Conservation (phyloP, 2,329 filamentous ascomycete genomes). For the Alternaria gaisen region DNA sequence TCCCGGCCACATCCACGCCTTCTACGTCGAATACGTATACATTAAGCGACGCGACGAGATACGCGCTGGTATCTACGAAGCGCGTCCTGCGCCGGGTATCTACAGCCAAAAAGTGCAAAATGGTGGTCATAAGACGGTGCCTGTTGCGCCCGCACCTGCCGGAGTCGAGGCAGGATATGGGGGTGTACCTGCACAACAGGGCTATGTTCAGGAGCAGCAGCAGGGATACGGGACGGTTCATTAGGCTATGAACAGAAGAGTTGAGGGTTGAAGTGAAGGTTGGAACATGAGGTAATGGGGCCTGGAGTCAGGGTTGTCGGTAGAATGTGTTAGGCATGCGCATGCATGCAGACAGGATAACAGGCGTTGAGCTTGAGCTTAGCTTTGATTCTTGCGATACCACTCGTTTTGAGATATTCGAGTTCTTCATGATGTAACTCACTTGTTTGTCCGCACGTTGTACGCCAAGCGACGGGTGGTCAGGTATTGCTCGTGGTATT, state of each 20-base stretch:
- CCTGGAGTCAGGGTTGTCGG: not conserved
- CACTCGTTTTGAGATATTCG: not conserved
- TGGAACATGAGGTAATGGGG: not conserved
- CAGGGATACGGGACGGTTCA: constrained; percentile 22
- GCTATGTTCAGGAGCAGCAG: constrained; percentile 15
- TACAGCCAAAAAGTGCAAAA: constrained; percentile 77
- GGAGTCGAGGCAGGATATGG: constrained; percentile 11
- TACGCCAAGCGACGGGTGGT: not conserved
- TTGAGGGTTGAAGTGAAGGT: not conserved
- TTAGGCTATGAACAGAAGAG: not conserved
- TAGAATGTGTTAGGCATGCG: not conserved
- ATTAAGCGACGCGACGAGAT: constrained; percentile 75
- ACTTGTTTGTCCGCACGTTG: not conserved
- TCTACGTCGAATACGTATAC: constrained; percentile 85
- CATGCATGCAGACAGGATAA: not conserved
- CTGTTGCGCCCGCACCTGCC: not conserved
- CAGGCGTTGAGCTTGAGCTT: not conserved
- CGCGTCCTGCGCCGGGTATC: constrained; percentile 70
- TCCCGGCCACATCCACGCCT: constrained; percentile 79
- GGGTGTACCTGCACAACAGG: constrained; percentile 15
- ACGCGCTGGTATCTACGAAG: constrained; percentile 64
- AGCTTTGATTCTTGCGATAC: constrained; percentile 3
- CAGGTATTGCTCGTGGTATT: constrained; percentile 10
- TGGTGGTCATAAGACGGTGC: constrained; percentile 58
- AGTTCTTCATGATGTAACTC: not conserved